Conservation (phyloP, 371 early-diverging fungal genomes). For the Mucor circinelloides region DNA sequence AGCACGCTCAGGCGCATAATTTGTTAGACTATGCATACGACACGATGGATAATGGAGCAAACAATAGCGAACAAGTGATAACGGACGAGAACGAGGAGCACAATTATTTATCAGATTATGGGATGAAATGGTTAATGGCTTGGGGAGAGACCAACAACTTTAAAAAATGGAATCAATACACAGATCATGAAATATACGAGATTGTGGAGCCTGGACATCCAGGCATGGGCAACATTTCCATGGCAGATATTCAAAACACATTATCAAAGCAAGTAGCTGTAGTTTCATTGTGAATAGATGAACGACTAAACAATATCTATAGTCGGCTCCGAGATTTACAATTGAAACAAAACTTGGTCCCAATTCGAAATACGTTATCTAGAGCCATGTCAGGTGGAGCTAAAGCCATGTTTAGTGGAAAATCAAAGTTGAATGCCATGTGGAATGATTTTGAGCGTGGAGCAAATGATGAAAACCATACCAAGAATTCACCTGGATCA, state of each 20-base stretch:
- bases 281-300: background rate
- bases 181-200: constrained; percentile 69
- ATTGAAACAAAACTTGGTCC: constrained; percentile 62
- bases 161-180: constrained; percentile 67
- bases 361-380: constrained; percentile 61
- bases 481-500: background rate
- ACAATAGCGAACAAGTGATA: constrained; percentile 34
- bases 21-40: constrained; percentile 37
- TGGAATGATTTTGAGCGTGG: constrained; percentile 51
- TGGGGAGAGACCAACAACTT: constrained; percentile 78
- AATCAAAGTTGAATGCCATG: constrained; percentile 51
- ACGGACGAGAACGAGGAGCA: constrained; percentile 52
- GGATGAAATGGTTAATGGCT: constrained; percentile 61
- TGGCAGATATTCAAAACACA: constrained; percentile 64
- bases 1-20: constrained; percentile 57
- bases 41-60: constrained; percentile 3
- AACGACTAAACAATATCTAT: background rate
- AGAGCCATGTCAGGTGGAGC: constrained; percentile 64
- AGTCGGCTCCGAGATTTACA: constrained; percentile 59
- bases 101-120: constrained; percentile 69
- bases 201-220: constrained; percentile 75
- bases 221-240: constrained; percentile 65
- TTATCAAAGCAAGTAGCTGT: constrained; percentile 54
- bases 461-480: background rate
- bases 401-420: constrained; percentile 53